These are phyloP conservation scores for Clavulina sp. DNA, from an alignment of 768 basidiomycete species.

Conservation along the genomic window DNA sequence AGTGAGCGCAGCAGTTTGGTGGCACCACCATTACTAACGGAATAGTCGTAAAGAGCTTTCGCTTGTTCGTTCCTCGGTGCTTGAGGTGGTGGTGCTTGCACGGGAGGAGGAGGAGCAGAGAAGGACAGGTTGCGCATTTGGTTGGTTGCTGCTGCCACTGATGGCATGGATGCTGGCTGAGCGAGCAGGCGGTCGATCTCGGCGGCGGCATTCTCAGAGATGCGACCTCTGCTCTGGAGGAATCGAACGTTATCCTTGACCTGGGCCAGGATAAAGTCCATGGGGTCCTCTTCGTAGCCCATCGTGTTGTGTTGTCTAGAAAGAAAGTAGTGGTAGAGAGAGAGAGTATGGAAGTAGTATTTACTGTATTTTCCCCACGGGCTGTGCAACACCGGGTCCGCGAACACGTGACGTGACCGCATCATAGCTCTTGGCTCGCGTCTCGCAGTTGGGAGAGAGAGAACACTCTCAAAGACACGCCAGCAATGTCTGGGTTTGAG, in stretches of 20 bases:
- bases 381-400: too few species aligned
- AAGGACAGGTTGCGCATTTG: slow-evolving; percentile 4
- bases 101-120: neutral
- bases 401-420: too few species aligned
- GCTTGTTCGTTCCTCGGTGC: neutral
- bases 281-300: slow-evolving; percentile 31
- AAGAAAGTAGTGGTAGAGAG: too few species aligned
- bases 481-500: too few species aligned
- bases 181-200: slow-evolving; percentile 1
- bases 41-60: slow-evolving; percentile 7
- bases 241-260: slow-evolving; percentile 41
- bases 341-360: too few species aligned
- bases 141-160: slow-evolving; percentile 9
- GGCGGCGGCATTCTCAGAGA: slow-evolving; percentile 32
- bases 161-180: slow-evolving; percentile 7
- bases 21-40: slow-evolving; percentile 29
- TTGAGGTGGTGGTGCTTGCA: neutral
- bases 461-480: too few species aligned
- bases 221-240: slow-evolving; percentile 35
- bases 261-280: slow-evolving; percentile 41
- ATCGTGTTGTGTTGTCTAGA: too few species aligned
- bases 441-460: too few species aligned
- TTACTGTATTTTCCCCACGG: too few species aligned
- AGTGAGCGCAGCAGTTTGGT: too few species aligned
- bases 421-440: too few species aligned